These are phyloP conservation scores for Capsella bursapastoris DNA, from an alignment of 345 rosid species.

Conservation along the genomic window DNA sequence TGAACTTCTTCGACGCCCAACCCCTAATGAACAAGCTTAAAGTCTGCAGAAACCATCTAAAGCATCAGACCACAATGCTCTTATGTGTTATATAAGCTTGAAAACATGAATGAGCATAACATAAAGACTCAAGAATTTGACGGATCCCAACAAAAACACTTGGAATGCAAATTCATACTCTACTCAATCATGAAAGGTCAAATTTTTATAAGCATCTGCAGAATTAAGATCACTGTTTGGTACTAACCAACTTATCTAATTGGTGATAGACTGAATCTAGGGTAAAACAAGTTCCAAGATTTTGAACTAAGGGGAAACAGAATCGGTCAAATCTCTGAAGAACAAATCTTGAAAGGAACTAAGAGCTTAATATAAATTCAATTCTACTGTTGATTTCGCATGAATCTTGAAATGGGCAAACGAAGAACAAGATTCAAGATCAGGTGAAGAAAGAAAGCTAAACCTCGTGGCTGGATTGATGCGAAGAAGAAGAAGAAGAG, in stretches of 20 bases:
- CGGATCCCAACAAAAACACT: constrained; percentile 14
- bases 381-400: background rate
- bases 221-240: background rate
- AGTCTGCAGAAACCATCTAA: constrained; percentile 57
- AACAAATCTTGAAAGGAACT: constrained; percentile 1
- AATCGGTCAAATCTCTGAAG: constrained; percentile 1
- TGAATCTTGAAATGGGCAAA: constrained; percentile 19
- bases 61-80: constrained; percentile 22
- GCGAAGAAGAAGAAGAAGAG: constrained; percentile 59
- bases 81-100: background rate
- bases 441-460: background rate
- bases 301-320: constrained; percentile 22
- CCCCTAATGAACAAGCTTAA: constrained; percentile 86
- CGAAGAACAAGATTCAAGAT: constrained; percentile 20
- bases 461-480: constrained; percentile 89
- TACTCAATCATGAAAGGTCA: constrained; percentile 3
- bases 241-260: background rate
- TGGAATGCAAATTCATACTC: constrained; percentile 20
- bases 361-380: constrained; percentile 7
- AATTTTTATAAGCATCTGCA: background rate
- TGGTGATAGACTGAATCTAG: constrained; percentile 26
- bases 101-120: constrained; percentile 12
- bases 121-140: background rate
- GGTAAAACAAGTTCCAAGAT: constrained; percentile 33
- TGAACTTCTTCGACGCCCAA: constrained; percentile 99